A percentile compares a stretch with the other conserved stretches of the same genome.
phyloP scores from a whole-genome alignment of 2,329 filamentous ascomycete genomes.

The Penicillium sp. region DNA sequence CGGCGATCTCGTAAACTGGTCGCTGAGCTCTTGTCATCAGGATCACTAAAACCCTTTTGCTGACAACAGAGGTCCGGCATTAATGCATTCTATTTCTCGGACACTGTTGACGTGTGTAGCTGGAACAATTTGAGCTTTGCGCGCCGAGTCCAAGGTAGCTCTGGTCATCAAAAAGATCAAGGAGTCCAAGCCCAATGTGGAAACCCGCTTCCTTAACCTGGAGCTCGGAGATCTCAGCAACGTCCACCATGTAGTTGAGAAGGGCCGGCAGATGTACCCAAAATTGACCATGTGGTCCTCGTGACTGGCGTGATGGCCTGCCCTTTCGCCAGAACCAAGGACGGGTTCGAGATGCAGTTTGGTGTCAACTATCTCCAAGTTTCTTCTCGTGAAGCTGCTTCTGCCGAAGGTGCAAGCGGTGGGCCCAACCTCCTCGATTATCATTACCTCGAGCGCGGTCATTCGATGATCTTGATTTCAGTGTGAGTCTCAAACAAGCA shows the following conservation, averaged over 20 bases:
- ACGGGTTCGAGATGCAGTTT: constrained; percentile 43
- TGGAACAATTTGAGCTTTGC: no score
- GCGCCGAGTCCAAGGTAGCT: constrained; percentile 20
- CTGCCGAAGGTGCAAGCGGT: constrained; percentile 45
- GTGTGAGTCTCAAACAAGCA: constrained; percentile 6
- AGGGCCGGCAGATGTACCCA: constrained; percentile 14
- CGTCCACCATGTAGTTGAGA: constrained; percentile 13
- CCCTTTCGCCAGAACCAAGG: constrained; percentile 22
- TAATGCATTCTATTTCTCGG: no score
- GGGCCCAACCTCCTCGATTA: constrained; percentile 46
- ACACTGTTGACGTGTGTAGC: no score
- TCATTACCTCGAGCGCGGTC: constrained; percentile 20
- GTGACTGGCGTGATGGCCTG: constrained; percentile 26
- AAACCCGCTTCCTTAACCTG: constrained; percentile 24
- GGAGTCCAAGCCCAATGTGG: constrained; percentile 18
- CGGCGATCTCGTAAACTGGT: no score
- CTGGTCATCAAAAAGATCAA: constrained; percentile 23
- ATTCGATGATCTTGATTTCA: constrained; percentile 47
- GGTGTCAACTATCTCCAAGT: constrained; percentile 56
- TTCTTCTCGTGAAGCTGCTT: constrained; percentile 52
- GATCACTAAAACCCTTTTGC: no score
- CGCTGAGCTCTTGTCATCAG: no score
- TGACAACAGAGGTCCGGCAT: no score
- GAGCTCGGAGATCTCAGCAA: constrained; percentile 18
- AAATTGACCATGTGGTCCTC: constrained; percentile 24